These are phyloP conservation scores for Salvia splendens DNA, from an alignment of 257 asterid species.

Conservation along the genomic window DNA sequence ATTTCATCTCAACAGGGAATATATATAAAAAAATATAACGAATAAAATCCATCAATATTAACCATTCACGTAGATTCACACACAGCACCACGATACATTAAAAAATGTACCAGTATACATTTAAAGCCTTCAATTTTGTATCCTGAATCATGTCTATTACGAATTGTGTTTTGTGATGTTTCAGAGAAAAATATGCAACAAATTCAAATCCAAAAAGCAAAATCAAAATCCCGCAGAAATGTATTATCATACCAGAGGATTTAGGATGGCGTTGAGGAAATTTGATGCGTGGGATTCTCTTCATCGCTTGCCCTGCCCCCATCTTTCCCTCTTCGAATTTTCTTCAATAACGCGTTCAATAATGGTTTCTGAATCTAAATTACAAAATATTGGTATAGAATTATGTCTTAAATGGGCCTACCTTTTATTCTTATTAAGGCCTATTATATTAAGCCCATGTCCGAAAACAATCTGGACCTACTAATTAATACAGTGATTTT, in stretches of 20 bases:
- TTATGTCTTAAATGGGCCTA: too few relatives aligned
- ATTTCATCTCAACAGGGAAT: not conserved
- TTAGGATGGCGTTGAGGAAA: slow-evolving; percentile 74
- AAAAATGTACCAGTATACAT: not conserved
- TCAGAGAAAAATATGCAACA: not conserved
- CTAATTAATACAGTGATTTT: too few relatives aligned
- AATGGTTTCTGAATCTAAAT: not conserved
- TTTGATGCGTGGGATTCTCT: slow-evolving; percentile 87
- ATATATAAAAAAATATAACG: too few relatives aligned
- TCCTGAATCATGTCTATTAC: slow-evolving; percentile 2
- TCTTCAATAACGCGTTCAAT: too few relatives aligned
- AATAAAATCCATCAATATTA: not conserved
- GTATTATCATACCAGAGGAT: slow-evolving; percentile 40
- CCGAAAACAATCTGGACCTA: too few relatives aligned
- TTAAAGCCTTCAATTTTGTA: not conserved
- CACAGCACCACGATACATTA: not conserved
- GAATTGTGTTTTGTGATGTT: too few relatives aligned
- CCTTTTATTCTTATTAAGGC: too few relatives aligned
- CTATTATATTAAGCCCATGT: too few relatives aligned
- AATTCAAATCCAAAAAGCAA: not conserved
- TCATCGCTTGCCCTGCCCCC: slow-evolving; percentile 63
- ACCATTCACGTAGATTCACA: not conserved
- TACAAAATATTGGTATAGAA: not conserved
- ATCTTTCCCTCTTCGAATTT: slow-evolving; percentile 23
- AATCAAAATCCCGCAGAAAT: not conserved